Evolutionary conservation across 2,329 filamentous ascomycete genomes (phyloP), one percentile per base, ranked within the genome.

Genomic region (Coniosporium tulheliwenetii): DNA sequence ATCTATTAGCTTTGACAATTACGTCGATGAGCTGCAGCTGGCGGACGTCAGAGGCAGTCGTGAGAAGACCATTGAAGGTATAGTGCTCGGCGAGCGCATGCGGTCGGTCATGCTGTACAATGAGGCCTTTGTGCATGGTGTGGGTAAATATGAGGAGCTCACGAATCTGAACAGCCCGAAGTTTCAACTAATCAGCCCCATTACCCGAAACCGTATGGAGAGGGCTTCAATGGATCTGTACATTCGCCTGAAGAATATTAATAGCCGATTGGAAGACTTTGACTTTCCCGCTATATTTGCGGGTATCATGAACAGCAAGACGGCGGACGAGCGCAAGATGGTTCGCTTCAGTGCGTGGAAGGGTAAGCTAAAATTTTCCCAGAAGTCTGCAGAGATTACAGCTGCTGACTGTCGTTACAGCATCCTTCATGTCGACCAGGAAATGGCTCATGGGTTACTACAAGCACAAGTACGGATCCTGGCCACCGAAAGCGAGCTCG

Each of bases 251-350:
- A 71, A 77, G 45, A 78, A 71, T 40, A 75, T 86, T 48, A 80
- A 83, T 47, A 64, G 67, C 30, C 79, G 83, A 36, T 66, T 96
- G n/a, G 77, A 83, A 43, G 77, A 85, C 45, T 96, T 96, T 50
- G 85, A 95, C 30, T 95, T 94, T 50, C 86, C 87, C 0, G 82
- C 84, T 0, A 66, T 96, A 5, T 96, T 94, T 55, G 76, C 85
- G 0, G 91, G 91, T 30, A 77, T 86, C 48, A 89, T 85, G 53
- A 86, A 79, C 57, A 93, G 85, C 3, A 87, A 80, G 9, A 85
- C 81, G 1, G 73, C 77, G 15, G 70, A 70, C 1, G 85, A 93
- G 58, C 78, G 84, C 47, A 87, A 79, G 55, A 65, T 76, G 13
- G 75, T 94, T 36, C 77, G 79, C 15, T 96, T 93, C 66, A 85